Base-by-base conservation (phyloP, 805 yeast species). In the Vanderwaltozyma tropicalis region DNA sequence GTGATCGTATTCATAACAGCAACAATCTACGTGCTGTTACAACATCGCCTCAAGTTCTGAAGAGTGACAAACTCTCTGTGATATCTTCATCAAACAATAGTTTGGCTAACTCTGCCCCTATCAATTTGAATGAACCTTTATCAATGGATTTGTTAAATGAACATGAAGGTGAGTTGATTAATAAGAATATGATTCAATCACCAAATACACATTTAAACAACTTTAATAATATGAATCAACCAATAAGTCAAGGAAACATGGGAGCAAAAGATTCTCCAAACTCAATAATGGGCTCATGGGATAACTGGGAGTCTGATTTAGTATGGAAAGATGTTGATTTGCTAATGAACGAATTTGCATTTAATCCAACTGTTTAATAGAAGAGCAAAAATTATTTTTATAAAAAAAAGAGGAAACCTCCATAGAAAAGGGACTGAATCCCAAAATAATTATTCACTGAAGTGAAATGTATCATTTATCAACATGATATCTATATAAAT, bases 321-420 rank as follows among this genome's bases (percentile, higher is more conserved):
- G 60, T 66, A 2, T 67, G 70, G 87, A 81, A 79, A 52, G 94
- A 86, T 53, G 88, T 86, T 21, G 94, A 85, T 46, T 69, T 84
- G 34, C 82, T 86, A 41, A 84, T 86, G 95, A 84, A 82, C 53
- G 94, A 85, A 53, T 86, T 85, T 61, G 96, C 95, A 5, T 86
- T 86, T 64, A 84, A 82, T 46, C 77, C 85, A 3, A 50, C 59
- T 10, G 48, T 54, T 68, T 67, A 37, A 39, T 26, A 10, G 24
- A 21, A 6, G 6, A 21, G 9, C n/a, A n/a, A n/a, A n/a, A n/a
- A n/a, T n/a, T n/a, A n/a, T n/a, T n/a, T n/a, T n/a, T n/a, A n/a
- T n/a, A n/a, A n/a, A n/a, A n/a, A n/a, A n/a, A n/a, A n/a, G n/a
- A n/a, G n/a, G 10, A 6, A 21, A 21, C 24, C 10, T 7, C 24